Evolutionary conservation across 495 filamentous ascomycete species (phyloP).

Genomic region (Penicillium lagena): DNA sequence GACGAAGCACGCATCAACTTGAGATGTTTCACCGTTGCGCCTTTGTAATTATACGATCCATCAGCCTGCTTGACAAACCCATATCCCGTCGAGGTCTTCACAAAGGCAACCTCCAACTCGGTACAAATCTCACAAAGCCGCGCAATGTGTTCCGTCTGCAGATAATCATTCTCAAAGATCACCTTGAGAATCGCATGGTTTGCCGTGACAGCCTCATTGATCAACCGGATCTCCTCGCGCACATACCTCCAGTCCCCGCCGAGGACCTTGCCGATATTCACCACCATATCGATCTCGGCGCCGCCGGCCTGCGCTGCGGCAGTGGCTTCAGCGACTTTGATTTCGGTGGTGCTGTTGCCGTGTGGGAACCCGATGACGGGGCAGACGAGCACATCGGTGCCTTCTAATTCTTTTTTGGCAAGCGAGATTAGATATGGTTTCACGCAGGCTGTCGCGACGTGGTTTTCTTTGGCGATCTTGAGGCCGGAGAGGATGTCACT

Average conservation of each 20-base stretch:
- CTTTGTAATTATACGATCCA: slow-evolving; percentile 44
- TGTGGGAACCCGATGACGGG: slow-evolving; percentile 54
- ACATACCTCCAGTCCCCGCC: slow-evolving; percentile 52
- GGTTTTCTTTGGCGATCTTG: slow-evolving; percentile 33
- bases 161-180: slow-evolving; percentile 54
- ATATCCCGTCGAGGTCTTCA: slow-evolving; percentile 54
- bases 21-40: slow-evolving; percentile 42
- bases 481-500: slow-evolving; percentile 44
- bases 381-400: slow-evolving; percentile 43
- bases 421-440: slow-evolving; percentile 47
- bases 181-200: slow-evolving; percentile 46
- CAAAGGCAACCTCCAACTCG: slow-evolving; percentile 39
- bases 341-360: slow-evolving; percentile 47
- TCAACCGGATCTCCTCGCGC: slow-evolving; percentile 35
- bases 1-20: slow-evolving; percentile 46
- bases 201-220: slow-evolving; percentile 39
- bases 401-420: slow-evolving; percentile 38
- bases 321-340: slow-evolving; percentile 46
- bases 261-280: slow-evolving; percentile 51
- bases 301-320: slow-evolving; percentile 42
- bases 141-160: slow-evolving; percentile 37
- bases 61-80: slow-evolving; percentile 49
- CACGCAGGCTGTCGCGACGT: slow-evolving; percentile 50
- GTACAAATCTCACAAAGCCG: slow-evolving; percentile 47
- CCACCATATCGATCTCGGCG: slow-evolving; percentile 52